Evolutionary conservation across 805 yeast genomes (phyloP), one percentile per base, ranked within the genome.

Genomic region (Candida dendrica): DNA sequence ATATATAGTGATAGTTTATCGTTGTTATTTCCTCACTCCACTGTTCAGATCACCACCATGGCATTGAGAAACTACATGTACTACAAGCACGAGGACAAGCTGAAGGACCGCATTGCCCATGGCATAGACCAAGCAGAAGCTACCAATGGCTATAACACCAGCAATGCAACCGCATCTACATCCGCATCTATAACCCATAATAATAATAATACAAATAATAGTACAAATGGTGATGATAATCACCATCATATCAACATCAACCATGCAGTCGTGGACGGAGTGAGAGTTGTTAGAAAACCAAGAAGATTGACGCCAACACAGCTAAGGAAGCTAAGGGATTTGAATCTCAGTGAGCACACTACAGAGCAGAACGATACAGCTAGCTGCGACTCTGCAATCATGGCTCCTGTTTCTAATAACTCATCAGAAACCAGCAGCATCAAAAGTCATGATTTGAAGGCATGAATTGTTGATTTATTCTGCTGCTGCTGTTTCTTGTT

Each of bases 21-120:
- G n/a, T n/a, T n/a, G n/a, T n/a, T n/a, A n/a, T n/a, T n/a, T n/a
- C n/a, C n/a, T n/a, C n/a, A n/a, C n/a, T n/a, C n/a, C n/a, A n/a
- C n/a, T n/a, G n/a, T n/a, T n/a, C n/a, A n/a, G n/a, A n/a, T n/a
- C 24, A 22, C 24, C 8, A 27, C 13, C 8, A 69, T 69, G 75
- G 75, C 75, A 1, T 54, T 69, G 7, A 66, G 71, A 46, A 69
- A 69, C 48, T 69, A 69, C 44, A 59, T 69, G 40, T 69, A 69
- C 51, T 64, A 53, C 47, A 69, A 68, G 43, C 75, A 69, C 39
- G 51, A 54, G 15, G 71, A 66, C 43, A 51, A 52, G 4, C 37
- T 58, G 6, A 69, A 61, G 14, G 50, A 51, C n/a, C 57, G 54
- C 34, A 69, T 69, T 15, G 73, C 72, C 1, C 53, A 49, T 24